These are phyloP conservation scores for Rhodotorula sp. DNA, from an alignment of 1,284 basidiomycete species.

Conservation along the genomic window DNA sequence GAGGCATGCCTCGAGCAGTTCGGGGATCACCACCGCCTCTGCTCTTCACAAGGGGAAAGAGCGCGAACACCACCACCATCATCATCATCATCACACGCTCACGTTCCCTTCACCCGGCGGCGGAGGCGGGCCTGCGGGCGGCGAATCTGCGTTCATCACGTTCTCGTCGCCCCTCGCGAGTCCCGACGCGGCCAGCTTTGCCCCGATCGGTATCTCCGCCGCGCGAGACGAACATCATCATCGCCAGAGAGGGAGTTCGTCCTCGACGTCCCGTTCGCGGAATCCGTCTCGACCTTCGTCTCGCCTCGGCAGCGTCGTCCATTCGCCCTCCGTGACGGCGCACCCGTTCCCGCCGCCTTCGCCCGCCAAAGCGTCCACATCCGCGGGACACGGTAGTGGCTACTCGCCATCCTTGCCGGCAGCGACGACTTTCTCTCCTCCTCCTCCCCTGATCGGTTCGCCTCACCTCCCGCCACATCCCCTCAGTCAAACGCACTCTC, in stretches of 20 bases:
- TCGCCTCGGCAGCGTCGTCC: constrained; percentile 4
- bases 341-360: constrained; percentile 9
- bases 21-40: background rate
- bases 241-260: background rate
- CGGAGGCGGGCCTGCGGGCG: background rate
- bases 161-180: constrained; percentile 24
- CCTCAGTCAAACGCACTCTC: background rate
- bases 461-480: constrained; percentile 1
- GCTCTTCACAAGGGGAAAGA: constrained; percentile 34
- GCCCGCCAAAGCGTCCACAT: background rate
- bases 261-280: background rate
- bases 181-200: constrained; percentile 13
- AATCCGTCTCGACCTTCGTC: constrained; percentile 11
- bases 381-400: too few species aligned
- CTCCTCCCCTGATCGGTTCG: background rate
- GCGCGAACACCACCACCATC: background rate
- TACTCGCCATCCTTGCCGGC: background rate
- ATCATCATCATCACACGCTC: background rate
- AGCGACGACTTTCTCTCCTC: too few species aligned
- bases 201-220: background rate
- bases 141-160: constrained; percentile 7
- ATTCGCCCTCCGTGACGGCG: background rate
- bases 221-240: background rate
- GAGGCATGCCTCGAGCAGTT: constrained; percentile 13
- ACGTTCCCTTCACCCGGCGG: background rate